Percentiles rank a stretch among this genome's conserved stretches.
Evolutionary conservation across 2,329 filamentous ascomycete genomes (phyloP).

Genomic region (Trichoderma breve): DNA sequence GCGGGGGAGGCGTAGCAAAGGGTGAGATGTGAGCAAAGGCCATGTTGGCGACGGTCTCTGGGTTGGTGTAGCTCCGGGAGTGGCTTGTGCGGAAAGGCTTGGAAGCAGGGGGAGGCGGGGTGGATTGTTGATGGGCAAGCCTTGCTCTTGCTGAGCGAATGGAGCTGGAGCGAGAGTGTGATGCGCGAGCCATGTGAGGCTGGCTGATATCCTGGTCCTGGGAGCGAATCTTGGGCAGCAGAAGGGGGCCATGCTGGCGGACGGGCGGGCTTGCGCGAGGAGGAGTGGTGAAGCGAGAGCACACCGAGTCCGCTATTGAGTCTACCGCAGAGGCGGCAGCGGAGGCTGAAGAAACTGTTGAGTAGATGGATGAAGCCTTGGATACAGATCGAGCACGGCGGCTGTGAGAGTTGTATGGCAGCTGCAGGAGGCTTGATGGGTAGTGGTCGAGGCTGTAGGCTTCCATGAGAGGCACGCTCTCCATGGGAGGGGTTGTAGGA

Average conservation of each 20-base stretch:
- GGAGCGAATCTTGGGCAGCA: slow-evolving; percentile 81
- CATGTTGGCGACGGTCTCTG: slow-evolving; percentile 50
- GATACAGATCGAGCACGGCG: slow-evolving; percentile 63
- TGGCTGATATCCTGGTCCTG: slow-evolving; percentile 74
- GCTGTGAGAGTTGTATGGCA: slow-evolving; percentile 45
- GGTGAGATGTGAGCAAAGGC: slow-evolving; percentile 40
- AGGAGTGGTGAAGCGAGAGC: slow-evolving; percentile 68
- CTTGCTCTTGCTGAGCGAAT: slow-evolving; percentile 12
- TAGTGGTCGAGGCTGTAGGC: slow-evolving; percentile 52
- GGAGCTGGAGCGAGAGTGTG: slow-evolving; percentile 14
- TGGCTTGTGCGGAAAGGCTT: slow-evolving; percentile 46
- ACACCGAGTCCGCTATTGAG: slow-evolving; percentile 61
- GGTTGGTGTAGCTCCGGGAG: slow-evolving; percentile 60
- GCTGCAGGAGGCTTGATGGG: slow-evolving; percentile 48
- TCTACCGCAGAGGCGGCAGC: slow-evolving; percentile 46
- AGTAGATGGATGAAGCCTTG: slow-evolving; percentile 64
- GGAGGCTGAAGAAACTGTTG: slow-evolving; percentile 38
- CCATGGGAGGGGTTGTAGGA: slow-evolving; percentile 31
- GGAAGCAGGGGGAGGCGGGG: slow-evolving; percentile 27
- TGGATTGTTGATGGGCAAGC: slow-evolving; percentile 24
- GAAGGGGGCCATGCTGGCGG: slow-evolving; percentile 72
- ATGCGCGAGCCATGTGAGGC: slow-evolving; percentile 24
- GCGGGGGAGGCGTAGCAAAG: slow-evolving; percentile 28
- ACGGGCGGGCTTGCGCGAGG: slow-evolving; percentile 65
- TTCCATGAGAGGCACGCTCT: slow-evolving; percentile 26